Percentiles rank a stretch among this genome's conserved stretches.
phyloP scores from a whole-genome alignment of 306 rosid genomes.

The Malus asiatica region DNA sequence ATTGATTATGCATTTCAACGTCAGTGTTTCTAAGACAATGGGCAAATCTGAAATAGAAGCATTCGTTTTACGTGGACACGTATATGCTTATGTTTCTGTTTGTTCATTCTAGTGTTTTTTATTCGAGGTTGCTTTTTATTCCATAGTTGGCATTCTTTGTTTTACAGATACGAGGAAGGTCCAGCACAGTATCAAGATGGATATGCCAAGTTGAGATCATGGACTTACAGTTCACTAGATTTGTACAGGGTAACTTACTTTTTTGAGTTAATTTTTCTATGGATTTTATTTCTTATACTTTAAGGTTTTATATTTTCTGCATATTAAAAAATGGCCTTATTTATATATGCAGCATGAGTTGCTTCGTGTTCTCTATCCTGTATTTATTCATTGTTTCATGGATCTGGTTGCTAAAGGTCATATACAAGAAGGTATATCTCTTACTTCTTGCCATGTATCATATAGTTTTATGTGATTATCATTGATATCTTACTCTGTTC shows the following conservation, averaged over 20 bases:
- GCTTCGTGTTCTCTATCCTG: conserved; percentile 95
- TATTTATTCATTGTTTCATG: conserved; percentile 91
- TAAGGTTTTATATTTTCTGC: not conserved
- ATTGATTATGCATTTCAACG: not conserved
- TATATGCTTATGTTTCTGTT: not conserved
- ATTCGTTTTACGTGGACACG: not conserved
- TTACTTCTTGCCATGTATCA: not conserved
- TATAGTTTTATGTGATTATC: not conserved
- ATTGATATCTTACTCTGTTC: not conserved
- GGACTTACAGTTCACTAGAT: conserved; percentile 79
- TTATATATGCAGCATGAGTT: conserved; percentile 69
- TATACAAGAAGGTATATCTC: conserved; percentile 66
- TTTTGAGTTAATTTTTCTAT: not conserved
- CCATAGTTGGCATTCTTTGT: not conserved
- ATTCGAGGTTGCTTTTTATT: not conserved
- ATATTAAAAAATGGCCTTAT: too few species aligned
- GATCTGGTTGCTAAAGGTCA: conserved; percentile 96
- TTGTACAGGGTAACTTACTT: conserved; percentile 54
- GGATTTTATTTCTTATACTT: not conserved
- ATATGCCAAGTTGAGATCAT: conserved; percentile 72
- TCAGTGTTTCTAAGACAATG: not conserved
- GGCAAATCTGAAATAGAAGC: not conserved
- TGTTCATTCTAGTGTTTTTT: not conserved
- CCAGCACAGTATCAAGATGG: conserved; percentile 75
- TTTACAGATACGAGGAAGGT: conserved; percentile 59